These are phyloP conservation scores for Colletotrichum paranaense DNA, from an alignment of 2,329 filamentous ascomycete species.

Conservation along the genomic window DNA sequence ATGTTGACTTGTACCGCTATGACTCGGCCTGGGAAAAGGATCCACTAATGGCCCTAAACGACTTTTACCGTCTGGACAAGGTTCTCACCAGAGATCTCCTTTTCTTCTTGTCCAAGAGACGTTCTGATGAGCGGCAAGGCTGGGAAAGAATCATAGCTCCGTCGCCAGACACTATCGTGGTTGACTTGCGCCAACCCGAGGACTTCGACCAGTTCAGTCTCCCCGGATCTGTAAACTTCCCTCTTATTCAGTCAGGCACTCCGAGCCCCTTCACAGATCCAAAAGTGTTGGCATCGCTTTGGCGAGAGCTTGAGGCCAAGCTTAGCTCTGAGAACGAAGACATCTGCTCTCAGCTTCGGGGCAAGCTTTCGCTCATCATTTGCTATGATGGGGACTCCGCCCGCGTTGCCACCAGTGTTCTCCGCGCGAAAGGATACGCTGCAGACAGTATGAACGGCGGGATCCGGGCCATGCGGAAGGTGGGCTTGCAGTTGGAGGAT, in stretches of 20 bases:
- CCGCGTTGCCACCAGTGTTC: slow-evolving; percentile 63
- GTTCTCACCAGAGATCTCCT: background rate
- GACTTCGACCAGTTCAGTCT: slow-evolving; percentile 58
- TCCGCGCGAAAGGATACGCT: slow-evolving; percentile 60
- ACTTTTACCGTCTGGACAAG: background rate
- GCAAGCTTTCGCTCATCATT: slow-evolving; percentile 55
- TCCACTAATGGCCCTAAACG: slow-evolving; percentile 49
- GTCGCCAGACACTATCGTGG: slow-evolving; percentile 46
- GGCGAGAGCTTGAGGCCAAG: slow-evolving; percentile 57
- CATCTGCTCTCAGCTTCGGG: slow-evolving; percentile 36
- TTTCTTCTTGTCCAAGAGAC: slow-evolving; percentile 6
- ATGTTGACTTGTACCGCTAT: slow-evolving; percentile 65
- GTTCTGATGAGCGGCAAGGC: slow-evolving; percentile 9
- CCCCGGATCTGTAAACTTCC: slow-evolving; percentile 56
- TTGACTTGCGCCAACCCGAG: slow-evolving; percentile 56
- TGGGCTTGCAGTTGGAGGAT: background rate
- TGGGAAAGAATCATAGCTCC: background rate
- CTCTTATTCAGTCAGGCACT: slow-evolving; percentile 49
- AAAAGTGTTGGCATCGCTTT: slow-evolving; percentile 54
- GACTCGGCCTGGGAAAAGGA: slow-evolving; percentile 65
- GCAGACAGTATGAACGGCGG: slow-evolving; percentile 60
- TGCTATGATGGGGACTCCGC: slow-evolving; percentile 67
- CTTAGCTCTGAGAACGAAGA: slow-evolving; percentile 43
- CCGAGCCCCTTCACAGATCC: slow-evolving; percentile 60
- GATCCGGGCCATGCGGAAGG: slow-evolving; percentile 37